Evolutionary conservation across 208 protist genomes (phyloP), one percentile per base, ranked within the genome.

Genomic region (Sergeia podlipaevii): DNA sequence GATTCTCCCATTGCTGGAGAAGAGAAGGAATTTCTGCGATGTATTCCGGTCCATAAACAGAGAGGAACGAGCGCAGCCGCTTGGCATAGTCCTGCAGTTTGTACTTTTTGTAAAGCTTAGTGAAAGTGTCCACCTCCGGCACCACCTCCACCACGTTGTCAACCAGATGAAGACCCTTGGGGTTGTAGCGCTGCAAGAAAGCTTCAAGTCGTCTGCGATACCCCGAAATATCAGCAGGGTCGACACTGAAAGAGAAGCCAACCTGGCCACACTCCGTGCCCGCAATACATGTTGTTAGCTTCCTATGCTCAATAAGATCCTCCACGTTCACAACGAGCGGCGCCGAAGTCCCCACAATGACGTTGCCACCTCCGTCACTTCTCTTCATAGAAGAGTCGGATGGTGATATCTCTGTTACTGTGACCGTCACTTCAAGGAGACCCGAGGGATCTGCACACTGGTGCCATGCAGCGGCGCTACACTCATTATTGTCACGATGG

Each of bases 61-160:
- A 44, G 42, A 90, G 89, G 61, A 90, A 89, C 20, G 67, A 43
- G 3, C 23, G 23, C 29, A 91, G 55, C 5, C 79, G 76, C 46
- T 59, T 30, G 15, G 80, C 57, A 54, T 93, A 91, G 57, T 91
- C 69, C 15, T 67, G 47, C 30, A 91, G 23, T 11, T 54, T 61
- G 68, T 88, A 91, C 37, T 86, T 83, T 21, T 69, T 52, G 46
- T 80, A 91, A 1, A 93, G 65, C 51, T 86, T 87, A 1, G 82
- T 82, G 54, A 93, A 89, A 11, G 80, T 87, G 66, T 85, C 77
- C 11, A 86, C 53, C 61, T 91, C 81, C 1, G 74, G 61, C 8
- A 93, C 77, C 1, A 62, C 65, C 17, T 61, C 54, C 0, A 91
- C 79, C 24, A 91, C 83, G 26, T 47, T 76, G 8, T 75, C 74